Conservation (phyloP, 139 green algal species). For the Spirogloea muscicola region DNA sequence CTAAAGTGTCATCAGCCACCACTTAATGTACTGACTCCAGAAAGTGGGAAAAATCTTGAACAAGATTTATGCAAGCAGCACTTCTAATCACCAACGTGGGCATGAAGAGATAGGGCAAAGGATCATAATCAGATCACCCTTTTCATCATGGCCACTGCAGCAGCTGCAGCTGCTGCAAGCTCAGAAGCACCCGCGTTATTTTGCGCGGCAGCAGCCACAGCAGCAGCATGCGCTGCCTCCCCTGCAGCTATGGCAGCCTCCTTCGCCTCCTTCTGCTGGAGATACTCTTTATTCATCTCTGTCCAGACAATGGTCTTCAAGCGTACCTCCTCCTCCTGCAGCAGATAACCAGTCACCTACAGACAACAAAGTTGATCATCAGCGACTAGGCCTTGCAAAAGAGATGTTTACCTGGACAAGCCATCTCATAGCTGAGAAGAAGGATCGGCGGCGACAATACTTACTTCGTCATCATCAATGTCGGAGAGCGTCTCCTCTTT, state of each 20-base stretch:
- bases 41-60: background rate
- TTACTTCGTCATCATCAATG: conserved; percentile 51
- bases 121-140: background rate
- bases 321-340: conserved; percentile 58
- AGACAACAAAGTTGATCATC: background rate
- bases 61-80: background rate
- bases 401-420: background rate
- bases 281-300: conserved; percentile 62
- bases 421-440: background rate
- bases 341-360: conserved; percentile 57
- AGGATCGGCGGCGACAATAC: background rate
- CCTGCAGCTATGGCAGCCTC: background rate
- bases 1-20: background rate
- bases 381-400: background rate
- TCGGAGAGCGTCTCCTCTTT: conserved; percentile 43
- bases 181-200: background rate
- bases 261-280: conserved; percentile 42
- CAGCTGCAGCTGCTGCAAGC: background rate
- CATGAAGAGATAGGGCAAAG: background rate
- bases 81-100: background rate
- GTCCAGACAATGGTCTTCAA: conserved; percentile 63
- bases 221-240: conserved; percentile 16
- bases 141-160: background rate
- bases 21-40: background rate
- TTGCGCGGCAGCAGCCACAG: conserved; percentile 2